These are phyloP conservation scores for Anthostomella pinea DNA, from an alignment of 2,329 filamentous ascomycete genomes.

Conservation along the genomic window DNA sequence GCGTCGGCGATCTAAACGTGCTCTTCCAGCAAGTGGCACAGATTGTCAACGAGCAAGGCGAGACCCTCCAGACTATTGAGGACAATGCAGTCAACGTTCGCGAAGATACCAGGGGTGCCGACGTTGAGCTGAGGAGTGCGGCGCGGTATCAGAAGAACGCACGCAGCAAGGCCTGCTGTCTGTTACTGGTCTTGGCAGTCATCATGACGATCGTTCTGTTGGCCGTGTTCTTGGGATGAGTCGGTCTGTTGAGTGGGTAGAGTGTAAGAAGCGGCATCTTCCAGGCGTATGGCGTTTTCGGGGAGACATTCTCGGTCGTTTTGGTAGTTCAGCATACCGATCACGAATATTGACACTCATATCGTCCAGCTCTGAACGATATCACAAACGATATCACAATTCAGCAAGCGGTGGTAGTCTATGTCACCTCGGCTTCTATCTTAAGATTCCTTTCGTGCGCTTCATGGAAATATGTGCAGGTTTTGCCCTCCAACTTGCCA, in stretches of 20 bases:
- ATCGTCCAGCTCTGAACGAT: too few species aligned
- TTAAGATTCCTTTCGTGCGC: too few species aligned
- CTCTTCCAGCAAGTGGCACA: constrained; percentile 97
- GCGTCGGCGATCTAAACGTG: constrained; percentile 92
- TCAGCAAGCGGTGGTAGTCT: too few species aligned
- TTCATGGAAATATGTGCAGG: too few species aligned
- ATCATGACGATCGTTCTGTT: constrained; percentile 88
- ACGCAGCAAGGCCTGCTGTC: constrained; percentile 88
- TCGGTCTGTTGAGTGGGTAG: constrained; percentile 1
- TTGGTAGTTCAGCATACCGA: too few species aligned
- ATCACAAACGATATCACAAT: too few species aligned
- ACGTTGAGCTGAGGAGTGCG: constrained; percentile 80
- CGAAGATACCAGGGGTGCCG: constrained; percentile 79
- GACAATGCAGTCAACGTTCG: constrained; percentile 84
- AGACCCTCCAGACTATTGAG: constrained; percentile 80
- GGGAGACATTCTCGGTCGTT: too few species aligned
- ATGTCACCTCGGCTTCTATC: too few species aligned
- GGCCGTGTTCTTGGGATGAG: constrained; percentile 74
- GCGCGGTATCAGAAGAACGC: constrained; percentile 94
- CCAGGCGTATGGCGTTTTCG: constrained; percentile 19
- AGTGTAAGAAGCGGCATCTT: constrained; percentile 12
- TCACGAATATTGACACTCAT: too few species aligned
- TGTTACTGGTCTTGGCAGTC: constrained; percentile 82
- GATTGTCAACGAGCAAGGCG: constrained; percentile 92
- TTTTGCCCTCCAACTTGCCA: too few species aligned